Evolutionary conservation across 371 early-diverging fungal species (phyloP).

Genomic region (Furculomyces boomerangus): DNA sequence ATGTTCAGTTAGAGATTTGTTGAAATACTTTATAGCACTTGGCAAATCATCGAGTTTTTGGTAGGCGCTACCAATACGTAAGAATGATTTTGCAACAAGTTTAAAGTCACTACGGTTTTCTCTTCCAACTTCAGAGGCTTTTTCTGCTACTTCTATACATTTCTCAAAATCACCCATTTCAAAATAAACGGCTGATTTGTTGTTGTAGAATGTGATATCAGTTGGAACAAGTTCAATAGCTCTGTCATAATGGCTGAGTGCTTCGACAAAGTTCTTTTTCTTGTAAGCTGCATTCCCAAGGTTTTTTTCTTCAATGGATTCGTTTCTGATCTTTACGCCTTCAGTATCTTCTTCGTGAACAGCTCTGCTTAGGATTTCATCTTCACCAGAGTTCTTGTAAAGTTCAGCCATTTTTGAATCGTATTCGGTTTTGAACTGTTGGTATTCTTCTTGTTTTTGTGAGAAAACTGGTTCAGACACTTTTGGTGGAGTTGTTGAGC

Average conservation of each 20-base stretch:
- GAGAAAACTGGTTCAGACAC: background rate
- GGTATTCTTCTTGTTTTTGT: background rate
- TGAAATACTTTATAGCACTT: conserved; percentile 77
- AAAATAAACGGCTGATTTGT: conserved; percentile 89
- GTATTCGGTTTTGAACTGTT: background rate
- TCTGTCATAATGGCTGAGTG: conserved; percentile 71
- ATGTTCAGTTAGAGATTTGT: conserved; percentile 89
- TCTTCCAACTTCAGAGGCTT: conserved; percentile 84
- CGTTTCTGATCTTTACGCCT: conserved; percentile 41
- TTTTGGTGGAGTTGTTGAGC: background rate
- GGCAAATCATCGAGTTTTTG: conserved; percentile 54
- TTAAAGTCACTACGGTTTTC: conserved; percentile 85
- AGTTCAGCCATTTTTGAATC: conserved; percentile 18
- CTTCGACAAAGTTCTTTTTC: conserved; percentile 77
- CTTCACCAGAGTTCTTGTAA: conserved; percentile 13
- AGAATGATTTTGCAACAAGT: conserved; percentile 84
- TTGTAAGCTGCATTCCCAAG: conserved; percentile 86
- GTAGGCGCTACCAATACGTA: conserved; percentile 81
- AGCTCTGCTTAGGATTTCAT: conserved; percentile 20
- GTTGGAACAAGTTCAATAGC: conserved; percentile 80
- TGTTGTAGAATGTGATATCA: conserved; percentile 82
- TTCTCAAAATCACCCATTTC: conserved; percentile 83
- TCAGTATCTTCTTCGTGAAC: conserved; percentile 27
- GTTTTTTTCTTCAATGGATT: conserved; percentile 68
- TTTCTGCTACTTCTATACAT: conserved; percentile 77